These are phyloP conservation scores for Anastatica hierochuntica DNA, from an alignment of 345 rosid species.

Conservation along the genomic window DNA sequence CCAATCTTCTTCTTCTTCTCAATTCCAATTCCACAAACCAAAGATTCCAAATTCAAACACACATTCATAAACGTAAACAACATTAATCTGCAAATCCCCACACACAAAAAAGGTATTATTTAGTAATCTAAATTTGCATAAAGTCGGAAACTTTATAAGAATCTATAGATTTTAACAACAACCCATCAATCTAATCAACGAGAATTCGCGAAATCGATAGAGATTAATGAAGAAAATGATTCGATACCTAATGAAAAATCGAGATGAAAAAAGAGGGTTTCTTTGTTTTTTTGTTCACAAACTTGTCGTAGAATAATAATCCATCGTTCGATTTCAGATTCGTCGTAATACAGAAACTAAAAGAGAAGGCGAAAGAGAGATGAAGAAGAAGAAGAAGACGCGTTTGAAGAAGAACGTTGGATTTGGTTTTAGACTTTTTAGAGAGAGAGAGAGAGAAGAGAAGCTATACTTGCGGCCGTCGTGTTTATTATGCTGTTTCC, in stretches of 20 bases:
- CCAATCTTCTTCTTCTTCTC: conserved; percentile 33
- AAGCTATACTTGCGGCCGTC: conserved; percentile 20
- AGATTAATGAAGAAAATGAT: background rate
- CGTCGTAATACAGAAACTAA: background rate
- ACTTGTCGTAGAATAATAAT: conserved; percentile 14
- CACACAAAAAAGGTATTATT: background rate
- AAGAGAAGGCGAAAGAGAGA: background rate
- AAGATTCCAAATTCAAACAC: conserved; percentile 51
- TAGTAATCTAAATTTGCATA: background rate
- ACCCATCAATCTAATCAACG: background rate
- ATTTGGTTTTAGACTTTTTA: conserved; percentile 5
- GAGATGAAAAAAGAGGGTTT: conserved; percentile 14
- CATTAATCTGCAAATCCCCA: conserved; percentile 62
- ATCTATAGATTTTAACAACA: background rate
- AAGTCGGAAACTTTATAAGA: background rate
- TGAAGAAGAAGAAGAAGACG: conserved; percentile 25
- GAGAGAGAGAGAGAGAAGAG: conserved; percentile 14
- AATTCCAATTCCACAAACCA: conserved; percentile 36
- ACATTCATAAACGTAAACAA: conserved; percentile 49
- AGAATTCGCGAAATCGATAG: too few relatives aligned
- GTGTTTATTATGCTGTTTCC: background rate
- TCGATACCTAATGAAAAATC: conserved; percentile 23
- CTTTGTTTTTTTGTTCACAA: conserved; percentile 12
- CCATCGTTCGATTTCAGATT: conserved; percentile 20
- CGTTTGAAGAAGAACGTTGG: conserved; percentile 30